Evolutionary conservation across 2,329 filamentous ascomycete genomes (phyloP), one percentile per base, ranked within the genome.

Genomic region (Pestalotiopsis sp.): DNA sequence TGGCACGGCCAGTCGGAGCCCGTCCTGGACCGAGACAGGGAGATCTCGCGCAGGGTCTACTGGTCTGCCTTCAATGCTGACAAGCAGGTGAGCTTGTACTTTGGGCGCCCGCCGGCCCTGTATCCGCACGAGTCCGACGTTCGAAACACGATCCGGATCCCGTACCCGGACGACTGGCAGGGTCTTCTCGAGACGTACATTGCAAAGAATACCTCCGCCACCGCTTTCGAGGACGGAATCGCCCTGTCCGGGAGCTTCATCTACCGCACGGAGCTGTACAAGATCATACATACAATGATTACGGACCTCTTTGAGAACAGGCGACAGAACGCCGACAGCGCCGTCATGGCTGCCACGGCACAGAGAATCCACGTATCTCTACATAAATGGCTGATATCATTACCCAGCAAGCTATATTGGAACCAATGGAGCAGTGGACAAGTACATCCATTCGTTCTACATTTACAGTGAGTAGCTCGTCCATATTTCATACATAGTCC

Each of bases 11-110:
- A 79, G 7, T 76, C 76, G 4, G 81, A 83, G 49, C 77, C 77
- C 20, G 72, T 75, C 49, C 76, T 81, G 1, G 84, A 86, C 31
- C 79, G 82, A 20, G 84, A 86, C 36, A 79, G 82, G n/a, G 84
- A 86, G 70, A 82, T 86, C 17, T 74, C 84, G 3, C 79, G 84
- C 7, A 77, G 84, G 25, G 82, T 84, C 1, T 86, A 86, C 72
- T 86, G 84, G 84, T 83, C 83, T 25, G 82, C 82, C 2, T 86
- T 86, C 68, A 80, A 82, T 17, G 83, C 80, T 1, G 84, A 86
- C 66, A 86, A 86, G 74, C 83, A 86, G 70, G 77, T 86, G 9
- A 85, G 83, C 69, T 74, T 86, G 6, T 86, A 84, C 72, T 86
- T 86, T 73, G 84, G 84, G 11, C 79, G 84, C 23, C 84, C 84